A percentile compares a stretch with the other conserved stretches of the same genome.
Conservation (phyloP, 1,284 basidiomycete genomes). For the Rhodofomes roseus region DNA sequence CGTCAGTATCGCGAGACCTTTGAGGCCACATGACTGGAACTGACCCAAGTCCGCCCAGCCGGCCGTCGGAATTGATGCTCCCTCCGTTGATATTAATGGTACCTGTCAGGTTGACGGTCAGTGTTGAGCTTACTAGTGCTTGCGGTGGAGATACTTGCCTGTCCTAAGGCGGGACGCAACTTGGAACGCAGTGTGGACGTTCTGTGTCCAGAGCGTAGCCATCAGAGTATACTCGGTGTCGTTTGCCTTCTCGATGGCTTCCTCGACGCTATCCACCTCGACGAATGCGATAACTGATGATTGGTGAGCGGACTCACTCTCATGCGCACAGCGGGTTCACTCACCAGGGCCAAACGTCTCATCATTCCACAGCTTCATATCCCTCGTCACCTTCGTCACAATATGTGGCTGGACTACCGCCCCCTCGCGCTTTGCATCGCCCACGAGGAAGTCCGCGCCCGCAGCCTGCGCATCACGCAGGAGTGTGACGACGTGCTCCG, state of each 20-base stretch:
- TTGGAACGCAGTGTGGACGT: constrained; percentile 29
- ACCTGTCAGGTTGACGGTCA: constrained; percentile 27
- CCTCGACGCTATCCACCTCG: constrained; percentile 35
- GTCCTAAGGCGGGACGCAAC: constrained; percentile 39
- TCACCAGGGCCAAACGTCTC: constrained; percentile 61
- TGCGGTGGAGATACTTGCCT: constrained; percentile 28
- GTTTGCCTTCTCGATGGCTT: constrained; percentile 48
- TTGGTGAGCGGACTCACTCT: constrained; percentile 33
- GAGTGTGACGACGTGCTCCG: constrained; percentile 45
- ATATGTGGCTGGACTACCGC: constrained; percentile 54
- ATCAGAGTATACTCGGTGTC: constrained; percentile 50
- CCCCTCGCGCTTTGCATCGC: constrained; percentile 39
- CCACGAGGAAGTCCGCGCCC: constrained; percentile 51
- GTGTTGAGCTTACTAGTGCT: neutral
- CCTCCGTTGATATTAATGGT: constrained; percentile 37
- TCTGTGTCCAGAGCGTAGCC: constrained; percentile 50
- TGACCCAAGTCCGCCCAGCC: constrained; percentile 28
- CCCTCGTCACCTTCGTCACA: constrained; percentile 42
- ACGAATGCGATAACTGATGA: constrained; percentile 36
- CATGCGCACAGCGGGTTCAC: constrained; percentile 20
- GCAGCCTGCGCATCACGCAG: constrained; percentile 46
- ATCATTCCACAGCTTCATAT: constrained; percentile 50
- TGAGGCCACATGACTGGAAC: constrained; percentile 6
- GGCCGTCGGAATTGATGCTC: constrained; percentile 25
- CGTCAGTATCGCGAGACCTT: neutral